A percentile compares a stretch with the other conserved stretches of the same genome.
Conservation (phyloP, 164 flowering plant genomes). For the Hamamelis virginiana region DNA sequence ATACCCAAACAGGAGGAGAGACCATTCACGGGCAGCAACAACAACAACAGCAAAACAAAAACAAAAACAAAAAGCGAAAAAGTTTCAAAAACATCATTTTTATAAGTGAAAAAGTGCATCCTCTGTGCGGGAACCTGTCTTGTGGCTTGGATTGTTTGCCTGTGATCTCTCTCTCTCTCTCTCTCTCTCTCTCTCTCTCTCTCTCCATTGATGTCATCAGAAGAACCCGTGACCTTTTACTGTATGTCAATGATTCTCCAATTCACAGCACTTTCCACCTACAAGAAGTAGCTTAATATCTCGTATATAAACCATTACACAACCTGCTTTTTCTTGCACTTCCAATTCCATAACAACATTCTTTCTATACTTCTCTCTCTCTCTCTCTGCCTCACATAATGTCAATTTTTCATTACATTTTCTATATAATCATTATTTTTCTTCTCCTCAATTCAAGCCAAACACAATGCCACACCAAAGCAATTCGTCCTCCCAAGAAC, state of each 20-base stretch:
- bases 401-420: slow-evolving; percentile 23
- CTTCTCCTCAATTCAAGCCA: slow-evolving; percentile 31
- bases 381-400: slow-evolving; percentile 14
- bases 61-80: slow-evolving; percentile 5
- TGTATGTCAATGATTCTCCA: slow-evolving; percentile 18
- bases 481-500: slow-evolving; percentile 43
- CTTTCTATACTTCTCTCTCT: slow-evolving; percentile 7
- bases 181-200: slow-evolving; percentile 24
- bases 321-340: neutral
- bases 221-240: slow-evolving; percentile 67
- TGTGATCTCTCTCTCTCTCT: slow-evolving; percentile 29
- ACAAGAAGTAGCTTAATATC: neutral
- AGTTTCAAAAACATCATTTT: neutral
- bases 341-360: slow-evolving; percentile 14
- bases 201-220: slow-evolving; percentile 31
- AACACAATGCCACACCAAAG: slow-evolving; percentile 49
- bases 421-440: slow-evolving; percentile 31
- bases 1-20: slow-evolving; percentile 20
- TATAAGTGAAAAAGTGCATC: slow-evolving; percentile 24
- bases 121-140: slow-evolving; percentile 16
- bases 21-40: slow-evolving; percentile 35
- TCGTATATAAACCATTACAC: slow-evolving; percentile 9
- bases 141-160: slow-evolving; percentile 44
- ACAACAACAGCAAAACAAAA: slow-evolving; percentile 15
- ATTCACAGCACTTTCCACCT: slow-evolving; percentile 29